These are phyloP conservation scores for slime mould (Dictyostelium discoideum) DNA, from an alignment of 78 protist genomes.

Conservation along the genomic window DNA sequence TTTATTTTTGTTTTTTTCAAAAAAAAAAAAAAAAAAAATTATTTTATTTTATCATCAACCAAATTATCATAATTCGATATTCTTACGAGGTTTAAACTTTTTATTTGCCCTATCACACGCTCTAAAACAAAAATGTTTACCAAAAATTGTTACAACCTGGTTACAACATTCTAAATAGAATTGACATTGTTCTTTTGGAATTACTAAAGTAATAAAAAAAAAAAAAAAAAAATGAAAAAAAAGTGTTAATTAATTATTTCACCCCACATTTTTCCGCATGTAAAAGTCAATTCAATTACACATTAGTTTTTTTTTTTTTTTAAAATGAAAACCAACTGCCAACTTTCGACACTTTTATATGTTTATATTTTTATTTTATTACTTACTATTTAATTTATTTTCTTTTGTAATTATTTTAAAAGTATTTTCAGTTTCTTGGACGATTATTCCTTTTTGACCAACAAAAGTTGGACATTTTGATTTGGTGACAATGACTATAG, in stretches of 20 bases:
- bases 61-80: slow-evolving; percentile 32
- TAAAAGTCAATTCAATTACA: too few relatives aligned
- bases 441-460: slow-evolving; percentile 76
- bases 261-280: too few relatives aligned
- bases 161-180: slow-evolving; percentile 5
- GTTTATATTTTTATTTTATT: too few relatives aligned
- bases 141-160: slow-evolving; percentile 33
- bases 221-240: too few relatives aligned
- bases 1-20: too few relatives aligned
- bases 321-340: too few relatives aligned
- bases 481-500: slow-evolving; percentile 38
- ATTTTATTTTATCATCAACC: too few relatives aligned
- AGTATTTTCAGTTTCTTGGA: slow-evolving; percentile 81
- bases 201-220: slow-evolving; percentile 3
- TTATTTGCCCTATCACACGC: slow-evolving; percentile 40
- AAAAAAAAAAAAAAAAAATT: too few relatives aligned
- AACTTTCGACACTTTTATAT: neutral
- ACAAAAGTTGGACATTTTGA: slow-evolving; percentile 56
- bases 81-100: slow-evolving; percentile 58
- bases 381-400: slow-evolving; percentile 73
- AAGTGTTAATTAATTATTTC: too few relatives aligned
- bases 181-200: slow-evolving; percentile 55
- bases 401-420: slow-evolving; percentile 75
- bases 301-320: too few relatives aligned
- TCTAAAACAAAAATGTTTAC: slow-evolving; percentile 70